Conservation (phyloP, 2,329 filamentous ascomycete species). For the Colletotrichum musicola region DNA sequence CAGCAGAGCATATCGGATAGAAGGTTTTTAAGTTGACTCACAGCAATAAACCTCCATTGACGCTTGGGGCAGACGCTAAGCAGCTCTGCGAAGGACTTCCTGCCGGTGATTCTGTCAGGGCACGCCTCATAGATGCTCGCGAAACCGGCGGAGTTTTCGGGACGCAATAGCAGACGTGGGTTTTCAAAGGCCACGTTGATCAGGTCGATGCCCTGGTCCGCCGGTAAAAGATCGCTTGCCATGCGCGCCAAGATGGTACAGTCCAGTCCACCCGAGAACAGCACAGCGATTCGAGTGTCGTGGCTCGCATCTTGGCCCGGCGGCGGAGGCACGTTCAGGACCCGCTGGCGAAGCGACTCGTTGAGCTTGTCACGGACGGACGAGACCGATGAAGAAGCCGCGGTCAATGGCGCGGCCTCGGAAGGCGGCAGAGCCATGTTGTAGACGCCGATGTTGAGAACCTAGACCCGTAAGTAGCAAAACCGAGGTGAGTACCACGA, state of each 20-base stretch:
- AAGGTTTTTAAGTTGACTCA: conserved; percentile 50
- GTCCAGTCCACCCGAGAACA: conserved; percentile 96
- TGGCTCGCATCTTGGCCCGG: conserved; percentile 49
- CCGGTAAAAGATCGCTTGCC: conserved; percentile 79
- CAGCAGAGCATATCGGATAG: not conserved
- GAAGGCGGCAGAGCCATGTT: conserved; percentile 59
- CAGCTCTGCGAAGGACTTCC: conserved; percentile 84
- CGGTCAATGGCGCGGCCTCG: conserved; percentile 42
- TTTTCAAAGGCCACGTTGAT: conserved; percentile 99
- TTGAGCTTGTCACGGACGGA: conserved; percentile 67
- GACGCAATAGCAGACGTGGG: conserved; percentile 75
- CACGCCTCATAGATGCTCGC: conserved; percentile 79
- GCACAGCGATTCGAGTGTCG: conserved; percentile 75
- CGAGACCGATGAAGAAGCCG: conserved; percentile 62
- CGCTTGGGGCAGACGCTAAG: conserved; percentile 75
- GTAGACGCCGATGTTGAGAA: conserved; percentile 67
- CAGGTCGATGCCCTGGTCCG: conserved; percentile 80
- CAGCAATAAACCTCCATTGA: conserved; percentile 84
- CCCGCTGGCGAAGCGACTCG: conserved; percentile 73
- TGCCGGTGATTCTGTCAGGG: conserved; percentile 89
- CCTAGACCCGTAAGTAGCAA: conserved; percentile 61
- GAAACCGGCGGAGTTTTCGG: conserved; percentile 43
- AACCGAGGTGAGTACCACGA: conserved; percentile 33
- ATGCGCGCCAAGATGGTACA: conserved; percentile 89
- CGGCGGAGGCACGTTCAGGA: conserved; percentile 74